Evolutionary conservation across 768 basidiomycete genomes (phyloP).

Genomic region (Tylopilus sp.): DNA sequence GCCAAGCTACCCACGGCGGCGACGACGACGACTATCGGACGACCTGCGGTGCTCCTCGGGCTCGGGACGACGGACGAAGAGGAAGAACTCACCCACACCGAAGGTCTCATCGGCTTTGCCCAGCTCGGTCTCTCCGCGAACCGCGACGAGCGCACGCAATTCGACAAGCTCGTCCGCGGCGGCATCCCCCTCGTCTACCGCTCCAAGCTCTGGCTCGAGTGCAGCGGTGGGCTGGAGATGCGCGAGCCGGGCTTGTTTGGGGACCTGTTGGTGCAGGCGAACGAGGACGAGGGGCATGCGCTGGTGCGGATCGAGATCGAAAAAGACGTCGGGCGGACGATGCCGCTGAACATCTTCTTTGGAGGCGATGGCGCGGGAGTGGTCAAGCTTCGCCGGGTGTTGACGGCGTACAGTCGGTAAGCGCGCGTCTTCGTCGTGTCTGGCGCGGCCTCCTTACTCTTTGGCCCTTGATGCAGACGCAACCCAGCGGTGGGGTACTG

Average conservation of each 20-base stretch:
- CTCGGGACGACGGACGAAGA: slow-evolving; percentile 59
- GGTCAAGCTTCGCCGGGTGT: slow-evolving; percentile 82
- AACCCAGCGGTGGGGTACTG: slow-evolving; percentile 93
- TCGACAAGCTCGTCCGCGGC: slow-evolving; percentile 72
- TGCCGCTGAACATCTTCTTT: slow-evolving; percentile 96
- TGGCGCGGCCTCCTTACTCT: background rate
- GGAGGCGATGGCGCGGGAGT: slow-evolving; percentile 96
- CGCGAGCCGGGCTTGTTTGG: slow-evolving; percentile 87
- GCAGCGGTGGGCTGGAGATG: slow-evolving; percentile 89
- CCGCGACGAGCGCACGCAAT: slow-evolving; percentile 71
- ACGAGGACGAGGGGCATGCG: slow-evolving; percentile 41
- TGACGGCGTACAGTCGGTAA: slow-evolving; percentile 90
- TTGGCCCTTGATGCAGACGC: slow-evolving; percentile 48
- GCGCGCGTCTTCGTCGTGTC: slow-evolving; percentile 20
- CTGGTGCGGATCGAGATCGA: slow-evolving; percentile 80
- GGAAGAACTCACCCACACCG: slow-evolving; percentile 76
- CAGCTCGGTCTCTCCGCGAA: slow-evolving; percentile 77
- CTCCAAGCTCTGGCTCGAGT: slow-evolving; percentile 91
- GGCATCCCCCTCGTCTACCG: slow-evolving; percentile 89
- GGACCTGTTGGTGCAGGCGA: slow-evolving; percentile 65
- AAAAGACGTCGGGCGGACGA: slow-evolving; percentile 89
- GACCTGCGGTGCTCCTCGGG: slow-evolving; percentile 66
- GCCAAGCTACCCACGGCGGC: slow-evolving; percentile 19
- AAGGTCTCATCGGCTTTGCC: slow-evolving; percentile 86
- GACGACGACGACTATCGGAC: slow-evolving; percentile 30